These are phyloP conservation scores for Gossypium australe DNA, from an alignment of 345 rosid genomes.

Conservation along the genomic window DNA sequence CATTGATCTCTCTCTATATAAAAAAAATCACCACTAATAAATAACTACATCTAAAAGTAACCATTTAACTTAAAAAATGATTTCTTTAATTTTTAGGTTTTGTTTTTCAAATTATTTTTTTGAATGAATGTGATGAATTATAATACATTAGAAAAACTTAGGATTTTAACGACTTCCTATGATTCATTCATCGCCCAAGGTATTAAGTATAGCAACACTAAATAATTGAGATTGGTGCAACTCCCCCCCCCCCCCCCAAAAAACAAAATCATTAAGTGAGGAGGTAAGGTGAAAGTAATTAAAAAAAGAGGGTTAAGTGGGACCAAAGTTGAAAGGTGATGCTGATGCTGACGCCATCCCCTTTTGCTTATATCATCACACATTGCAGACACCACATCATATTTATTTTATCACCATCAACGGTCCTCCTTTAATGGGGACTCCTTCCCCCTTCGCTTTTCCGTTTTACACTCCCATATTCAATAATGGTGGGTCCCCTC, in stretches of 20 bases:
- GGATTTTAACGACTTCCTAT: no score
- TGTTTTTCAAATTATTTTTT: no score
- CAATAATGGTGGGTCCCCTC: constrained; percentile 18
- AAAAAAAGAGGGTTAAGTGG: neutral
- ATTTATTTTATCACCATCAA: constrained; percentile 25
- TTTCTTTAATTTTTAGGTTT: no score
- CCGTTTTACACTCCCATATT: neutral
- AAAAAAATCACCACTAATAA: no score
- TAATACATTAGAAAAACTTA: no score
- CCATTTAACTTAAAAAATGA: no score
- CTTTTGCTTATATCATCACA: constrained; percentile 14
- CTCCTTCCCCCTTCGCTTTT: neutral
- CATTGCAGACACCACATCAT: constrained; percentile 22
- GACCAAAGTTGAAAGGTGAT: neutral
- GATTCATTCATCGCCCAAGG: no score
- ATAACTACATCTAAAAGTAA: no score
- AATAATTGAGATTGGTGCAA: neutral
- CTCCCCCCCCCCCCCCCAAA: no score
- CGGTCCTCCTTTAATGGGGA: constrained; percentile 19
- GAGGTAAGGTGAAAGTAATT: neutral
- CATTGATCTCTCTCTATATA: no score
- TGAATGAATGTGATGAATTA: no score
- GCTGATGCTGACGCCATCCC: constrained; percentile 7
- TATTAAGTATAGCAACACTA: no score
- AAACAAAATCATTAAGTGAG: neutral